Evolutionary conservation across 2,329 filamentous ascomycete genomes (phyloP), one percentile per base, ranked within the genome.

Genomic region (Penicillium palitans): DNA sequence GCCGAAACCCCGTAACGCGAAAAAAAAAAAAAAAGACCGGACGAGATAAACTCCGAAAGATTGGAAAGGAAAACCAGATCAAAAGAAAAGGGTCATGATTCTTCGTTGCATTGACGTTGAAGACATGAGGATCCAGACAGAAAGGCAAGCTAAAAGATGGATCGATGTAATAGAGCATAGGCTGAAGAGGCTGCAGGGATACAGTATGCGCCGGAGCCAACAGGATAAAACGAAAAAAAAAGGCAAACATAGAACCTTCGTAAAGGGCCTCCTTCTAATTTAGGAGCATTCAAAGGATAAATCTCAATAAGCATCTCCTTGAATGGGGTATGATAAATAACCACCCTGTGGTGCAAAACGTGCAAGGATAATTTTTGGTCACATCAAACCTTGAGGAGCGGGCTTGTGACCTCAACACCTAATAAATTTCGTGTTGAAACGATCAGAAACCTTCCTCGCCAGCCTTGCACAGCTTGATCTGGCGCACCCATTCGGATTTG

Each of bases 401-500:
- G 33, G 35, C 19, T 25, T 35, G 27, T 56, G 35, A 51, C 54
- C 55, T 25, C 40, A 25, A 54, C 52, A 54, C 33, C 52, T 33
- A 17, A 37, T 12, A 31, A 52, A 33, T 50, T 40, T 42, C n/a
- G 19, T 48, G 29, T 48, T 29, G 35, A 54, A 24, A 55, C 21
- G 42, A 68, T 76, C 67, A 97, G 69, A 96, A 88, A 58, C 95
- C 95, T 82, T 98, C 93, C 78, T 98, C 91, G 66, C 93, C 95
- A 61, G 95, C 93, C 78, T 93, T 95, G 81, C 95, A 99, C 58
- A 98, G 84, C 79, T 93, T 96, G 77, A 98, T 97, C 77, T 97
- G 93, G 67, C 95, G 90, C 66, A 95, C 92, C 95, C 95, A 99
- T 80, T 99, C 95, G 5, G 93, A 98, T 78, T 96, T 96, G 70